These are phyloP conservation scores for Aspergillus egyptiacus DNA, from an alignment of 495 filamentous ascomycete genomes.

Conservation along the genomic window DNA sequence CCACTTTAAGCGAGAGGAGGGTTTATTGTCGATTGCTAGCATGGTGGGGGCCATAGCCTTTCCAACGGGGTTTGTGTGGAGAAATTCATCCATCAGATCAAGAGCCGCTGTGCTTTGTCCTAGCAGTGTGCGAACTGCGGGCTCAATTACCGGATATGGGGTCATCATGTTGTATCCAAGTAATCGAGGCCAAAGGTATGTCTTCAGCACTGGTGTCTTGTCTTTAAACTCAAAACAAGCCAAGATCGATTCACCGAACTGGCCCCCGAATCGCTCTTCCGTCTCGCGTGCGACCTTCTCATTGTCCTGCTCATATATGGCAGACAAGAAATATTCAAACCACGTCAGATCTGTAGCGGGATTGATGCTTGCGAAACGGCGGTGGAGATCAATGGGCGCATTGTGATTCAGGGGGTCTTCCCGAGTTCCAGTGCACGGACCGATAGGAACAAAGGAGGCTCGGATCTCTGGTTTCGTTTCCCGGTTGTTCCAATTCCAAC, in stretches of 20 bases:
- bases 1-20: conserved; percentile 29
- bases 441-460: conserved; percentile 19
- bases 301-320: conserved; percentile 3
- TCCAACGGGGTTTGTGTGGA: conserved; percentile 4
- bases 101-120: too few species aligned
- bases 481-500: conserved; percentile 25
- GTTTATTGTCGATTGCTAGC: conserved; percentile 28
- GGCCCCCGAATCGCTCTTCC: background rate
- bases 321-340: conserved; percentile 21
- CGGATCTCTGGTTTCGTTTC: conserved; percentile 17
- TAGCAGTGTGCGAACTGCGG: too few species aligned
- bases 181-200: background rate
- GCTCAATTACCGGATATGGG: too few species aligned
- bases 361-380: conserved; percentile 5
- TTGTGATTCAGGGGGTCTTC: conserved; percentile 24
- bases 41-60: conserved; percentile 17
- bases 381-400: conserved; percentile 11
- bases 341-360: conserved; percentile 11
- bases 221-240: background rate
- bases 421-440: conserved; percentile 12
- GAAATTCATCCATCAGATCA: background rate
- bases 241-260: background rate
- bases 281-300: background rate
- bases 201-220: background rate
- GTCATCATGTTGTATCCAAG: too few species aligned